Percentiles rank a stretch among this genome's conserved stretches.
Evolutionary conservation across 352 stramenopile species (phyloP).

Genomic region (Labyrinthula sp.): DNA sequence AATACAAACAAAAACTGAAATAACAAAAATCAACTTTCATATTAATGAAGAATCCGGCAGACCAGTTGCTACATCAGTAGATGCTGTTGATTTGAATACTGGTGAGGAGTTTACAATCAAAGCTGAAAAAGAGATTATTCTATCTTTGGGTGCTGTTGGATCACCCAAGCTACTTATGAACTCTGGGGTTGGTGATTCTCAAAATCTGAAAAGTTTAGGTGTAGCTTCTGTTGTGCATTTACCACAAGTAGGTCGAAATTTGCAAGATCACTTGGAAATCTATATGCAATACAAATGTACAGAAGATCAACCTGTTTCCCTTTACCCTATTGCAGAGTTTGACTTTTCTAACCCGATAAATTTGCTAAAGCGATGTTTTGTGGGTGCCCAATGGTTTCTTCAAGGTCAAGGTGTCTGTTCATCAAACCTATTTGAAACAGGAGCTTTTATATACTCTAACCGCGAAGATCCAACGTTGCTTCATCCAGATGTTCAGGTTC

Average conservation of each 20-base stretch:
- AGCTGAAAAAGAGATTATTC: constrained; percentile 58
- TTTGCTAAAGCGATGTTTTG: constrained; percentile 54
- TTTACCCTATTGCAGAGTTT: constrained; percentile 60
- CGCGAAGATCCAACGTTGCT: constrained; percentile 44
- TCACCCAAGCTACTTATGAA: constrained; percentile 61
- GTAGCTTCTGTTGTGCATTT: constrained; percentile 48
- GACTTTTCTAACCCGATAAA: constrained; percentile 8
- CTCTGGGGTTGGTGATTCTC: constrained; percentile 51
- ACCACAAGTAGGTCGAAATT: constrained; percentile 48
- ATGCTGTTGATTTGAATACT: constrained; percentile 44
- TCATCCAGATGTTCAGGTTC: constrained; percentile 61
- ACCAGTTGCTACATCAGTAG: constrained; percentile 47
- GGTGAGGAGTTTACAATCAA: constrained; percentile 35
- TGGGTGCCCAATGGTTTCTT: constrained; percentile 56
- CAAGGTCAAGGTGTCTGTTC: constrained; percentile 46
- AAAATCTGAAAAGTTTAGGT: constrained; percentile 49
- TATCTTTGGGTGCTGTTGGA: constrained; percentile 59
- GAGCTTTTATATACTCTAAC: constrained; percentile 63
- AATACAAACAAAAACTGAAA: constrained; percentile 52
- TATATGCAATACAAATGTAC: constrained; percentile 64
- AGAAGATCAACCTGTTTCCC: constrained; percentile 60
- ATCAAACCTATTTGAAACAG: constrained; percentile 53
- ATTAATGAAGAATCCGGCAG: constrained; percentile 38
- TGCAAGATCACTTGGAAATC: constrained; percentile 61
- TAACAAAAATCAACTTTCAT: constrained; percentile 56